Conservation (phyloP, 2,329 filamentous ascomycete species). For the Ceratocystis ficicola region DNA sequence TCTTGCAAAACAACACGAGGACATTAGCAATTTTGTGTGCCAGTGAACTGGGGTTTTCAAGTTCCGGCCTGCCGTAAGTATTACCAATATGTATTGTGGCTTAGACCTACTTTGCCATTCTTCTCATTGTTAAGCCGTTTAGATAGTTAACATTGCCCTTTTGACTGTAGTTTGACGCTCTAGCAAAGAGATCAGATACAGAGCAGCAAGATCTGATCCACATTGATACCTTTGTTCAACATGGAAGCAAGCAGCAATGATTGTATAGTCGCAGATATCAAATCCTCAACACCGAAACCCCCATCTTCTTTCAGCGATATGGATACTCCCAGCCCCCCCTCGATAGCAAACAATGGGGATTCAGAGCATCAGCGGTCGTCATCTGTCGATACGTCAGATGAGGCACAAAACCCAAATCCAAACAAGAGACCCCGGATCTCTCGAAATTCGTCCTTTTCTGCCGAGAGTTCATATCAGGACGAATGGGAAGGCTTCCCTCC, state of each 20-base stretch:
- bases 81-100: not conserved
- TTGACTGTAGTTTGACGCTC: not conserved
- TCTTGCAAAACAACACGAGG: not conserved
- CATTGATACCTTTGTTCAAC: not conserved
- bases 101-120: not conserved
- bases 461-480: slow-evolving; percentile 72
- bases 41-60: not conserved
- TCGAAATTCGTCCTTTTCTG: slow-evolving; percentile 69
- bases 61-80: not conserved
- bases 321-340: slow-evolving; percentile 34
- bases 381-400: not conserved
- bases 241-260: not conserved
- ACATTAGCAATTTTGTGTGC: not conserved
- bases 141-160: not conserved
- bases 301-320: not conserved
- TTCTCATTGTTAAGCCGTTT: not conserved
- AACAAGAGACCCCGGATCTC: slow-evolving; percentile 50
- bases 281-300: not conserved
- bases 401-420: slow-evolving; percentile 31
- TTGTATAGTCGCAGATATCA: not conserved
- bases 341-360: slow-evolving; percentile 29
- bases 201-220: not conserved
- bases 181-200: not conserved
- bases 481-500: slow-evolving; percentile 81
- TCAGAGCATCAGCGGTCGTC: not conserved